phyloP scores from a whole-genome alignment of 1,139 yeast species.

The Suhomyces anneliseae region DNA sequence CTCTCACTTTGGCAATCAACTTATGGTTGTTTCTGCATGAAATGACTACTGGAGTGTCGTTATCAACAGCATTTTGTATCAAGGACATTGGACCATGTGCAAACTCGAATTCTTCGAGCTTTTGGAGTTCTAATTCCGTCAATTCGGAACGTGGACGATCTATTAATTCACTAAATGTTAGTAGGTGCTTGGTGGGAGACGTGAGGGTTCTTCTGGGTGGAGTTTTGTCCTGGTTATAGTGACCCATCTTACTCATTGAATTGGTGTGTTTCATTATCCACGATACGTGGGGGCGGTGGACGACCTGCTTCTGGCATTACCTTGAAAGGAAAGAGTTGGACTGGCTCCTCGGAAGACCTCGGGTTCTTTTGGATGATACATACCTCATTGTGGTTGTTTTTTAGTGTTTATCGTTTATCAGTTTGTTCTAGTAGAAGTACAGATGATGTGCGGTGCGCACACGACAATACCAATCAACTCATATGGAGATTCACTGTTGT shows the following conservation, averaged over 20 bases:
- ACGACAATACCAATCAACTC: not conserved
- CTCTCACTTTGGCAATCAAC: conserved; percentile 83
- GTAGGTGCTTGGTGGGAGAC: conserved; percentile 2
- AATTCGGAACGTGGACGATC: conserved; percentile 79
- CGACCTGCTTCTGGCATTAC: too few species aligned
- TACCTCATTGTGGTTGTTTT: conserved; percentile 11
- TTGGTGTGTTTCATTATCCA: too few species aligned
- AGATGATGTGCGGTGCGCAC: not conserved
- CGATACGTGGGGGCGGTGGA: too few species aligned
- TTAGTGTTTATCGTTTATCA: not conserved
- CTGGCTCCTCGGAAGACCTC: too few species aligned
- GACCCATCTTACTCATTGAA: too few species aligned
- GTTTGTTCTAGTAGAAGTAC: not conserved
- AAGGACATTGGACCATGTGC: conserved; percentile 89
- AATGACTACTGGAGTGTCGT: conserved; percentile 75
- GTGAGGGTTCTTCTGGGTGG: too few species aligned
- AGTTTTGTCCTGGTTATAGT: too few species aligned
- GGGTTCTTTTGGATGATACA: not conserved
- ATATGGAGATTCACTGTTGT: too few species aligned
- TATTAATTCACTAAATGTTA: conserved; percentile 52
- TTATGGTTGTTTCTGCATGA: conserved; percentile 93
- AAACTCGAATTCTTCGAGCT: conserved; percentile 87
- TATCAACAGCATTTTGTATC: conserved; percentile 74
- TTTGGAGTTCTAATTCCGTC: conserved; percentile 74
- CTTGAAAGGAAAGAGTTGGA: too few species aligned